Conservation (phyloP, 129 eudicot species). For the Gnaphalium uliginosum region DNA sequence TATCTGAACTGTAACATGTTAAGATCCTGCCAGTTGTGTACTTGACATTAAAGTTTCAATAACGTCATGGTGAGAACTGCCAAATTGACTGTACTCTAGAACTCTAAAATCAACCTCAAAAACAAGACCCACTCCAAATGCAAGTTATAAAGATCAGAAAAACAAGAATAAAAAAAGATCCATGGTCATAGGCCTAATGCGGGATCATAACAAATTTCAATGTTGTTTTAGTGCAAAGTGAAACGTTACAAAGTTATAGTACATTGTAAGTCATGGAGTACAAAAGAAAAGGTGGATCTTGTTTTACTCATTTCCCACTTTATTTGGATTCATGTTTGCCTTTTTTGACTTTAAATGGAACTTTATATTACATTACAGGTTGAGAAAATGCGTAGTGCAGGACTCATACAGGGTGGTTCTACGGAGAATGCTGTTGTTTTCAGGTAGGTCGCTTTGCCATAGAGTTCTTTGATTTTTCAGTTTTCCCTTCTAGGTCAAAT, state of each 20-base stretch:
- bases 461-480: constrained; percentile 11
- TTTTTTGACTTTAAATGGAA: not conserved
- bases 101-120: not conserved
- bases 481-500: constrained; percentile 3
- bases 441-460: constrained; percentile 54
- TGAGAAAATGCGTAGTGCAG: constrained; percentile 70
- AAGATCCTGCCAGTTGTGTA: constrained; percentile 17
- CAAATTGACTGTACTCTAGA: constrained; percentile 1
- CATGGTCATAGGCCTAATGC: constrained; percentile 8
- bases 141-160: too few species aligned
- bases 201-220: not conserved
- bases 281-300: constrained; percentile 6
- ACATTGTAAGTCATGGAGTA: constrained; percentile 6
- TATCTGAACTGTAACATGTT: constrained; percentile 7
- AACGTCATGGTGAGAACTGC: not conserved
- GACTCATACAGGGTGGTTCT: constrained; percentile 94
- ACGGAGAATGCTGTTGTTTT: constrained; percentile 83
- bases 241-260: not conserved
- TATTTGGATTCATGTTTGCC: not conserved
- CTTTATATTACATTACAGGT: constrained; percentile 55
- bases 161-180: too few species aligned
- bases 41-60: constrained; percentile 7
- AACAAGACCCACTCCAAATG: too few species aligned
- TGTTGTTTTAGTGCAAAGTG: constrained; percentile 9
- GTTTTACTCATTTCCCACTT: not conserved